Evolutionary conservation across 345 rosid genomes (phyloP), one percentile per base, ranked within the genome.

Genomic region (Stellera chamaejasme): DNA sequence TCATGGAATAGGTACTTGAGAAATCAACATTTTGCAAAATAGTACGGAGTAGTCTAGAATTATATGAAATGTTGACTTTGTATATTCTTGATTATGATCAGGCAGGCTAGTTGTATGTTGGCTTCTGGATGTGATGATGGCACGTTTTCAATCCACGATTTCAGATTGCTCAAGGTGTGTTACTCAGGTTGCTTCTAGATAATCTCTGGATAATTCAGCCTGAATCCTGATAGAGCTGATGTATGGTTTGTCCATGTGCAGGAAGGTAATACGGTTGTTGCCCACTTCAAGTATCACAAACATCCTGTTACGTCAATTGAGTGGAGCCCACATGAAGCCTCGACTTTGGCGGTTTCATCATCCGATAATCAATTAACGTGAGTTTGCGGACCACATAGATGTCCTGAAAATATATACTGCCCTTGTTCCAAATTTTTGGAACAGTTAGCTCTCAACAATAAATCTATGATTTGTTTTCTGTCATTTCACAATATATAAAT

Each of bases 51-150:
- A 5, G 9, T 8, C 11, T 52, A 27, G 42, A 9, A 28, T 19
- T 1, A 19, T 19, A 19, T 19, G 23, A 19, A 19, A 19, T 51
- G 50, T 16, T 67, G 23, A 52, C 25, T 44, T 59, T 23, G 26
- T 11, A 7, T 1, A 27, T 51, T 48, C 15, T 67, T 67, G 27
- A 54, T 64, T 67, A 55, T 64, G 56, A 57, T 56, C 69, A 93
- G 96, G 83, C 69, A 82, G 67, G 99, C 96, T 54, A 87, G 87
- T 62, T 76, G 90, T 71, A 85, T 93, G 92, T 66, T 93, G 77
- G 99, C 96, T 45, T 93, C 97, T 15, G 99, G 96, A 64, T 73
- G 96, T 72, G 99, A 93, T 68, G 97, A 93, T 45, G 99, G 99
- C 49, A 72, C 92, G 56, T 89, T 89, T 77, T 81, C 97, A 11